These are phyloP conservation scores for Serendipita sp. DNA, from an alignment of 768 basidiomycete species.

Conservation along the genomic window DNA sequence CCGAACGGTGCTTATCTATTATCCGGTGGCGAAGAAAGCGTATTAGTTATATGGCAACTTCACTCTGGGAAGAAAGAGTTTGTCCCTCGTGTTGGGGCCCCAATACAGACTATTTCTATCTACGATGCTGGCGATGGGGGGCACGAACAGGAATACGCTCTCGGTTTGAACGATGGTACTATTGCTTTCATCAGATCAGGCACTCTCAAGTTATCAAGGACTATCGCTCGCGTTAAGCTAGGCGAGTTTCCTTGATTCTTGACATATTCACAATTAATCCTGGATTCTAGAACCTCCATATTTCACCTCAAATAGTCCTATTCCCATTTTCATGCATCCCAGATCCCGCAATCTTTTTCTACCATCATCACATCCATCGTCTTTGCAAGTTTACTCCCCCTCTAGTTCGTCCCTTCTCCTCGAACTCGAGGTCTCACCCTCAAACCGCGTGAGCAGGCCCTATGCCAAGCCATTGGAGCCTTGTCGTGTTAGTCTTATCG, in stretches of 20 bases:
- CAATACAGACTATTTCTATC: conserved; percentile 56
- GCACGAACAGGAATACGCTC: conserved; percentile 69
- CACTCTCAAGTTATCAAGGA: conserved; percentile 53
- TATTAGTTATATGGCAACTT: conserved; percentile 94
- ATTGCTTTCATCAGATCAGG: conserved; percentile 58
- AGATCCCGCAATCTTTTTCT: conserved; percentile 63
- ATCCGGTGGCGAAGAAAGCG: conserved; percentile 89
- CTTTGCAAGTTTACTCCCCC: conserved; percentile 82
- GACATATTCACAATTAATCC: conserved; percentile 5
- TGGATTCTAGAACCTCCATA: conserved; percentile 20
- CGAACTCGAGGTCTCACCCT: conserved; percentile 86
- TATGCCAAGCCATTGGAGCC: conserved; percentile 66
- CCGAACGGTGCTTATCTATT: conserved; percentile 82
- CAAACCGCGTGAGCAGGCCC: conserved; percentile 72
- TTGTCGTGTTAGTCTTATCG: conserved; percentile 53
- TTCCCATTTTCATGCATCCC: conserved; percentile 64
- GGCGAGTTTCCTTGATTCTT: conserved; percentile 22
- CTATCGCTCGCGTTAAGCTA: conserved; percentile 61
- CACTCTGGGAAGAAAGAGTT: conserved; percentile 81
- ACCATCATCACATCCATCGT: conserved; percentile 87
- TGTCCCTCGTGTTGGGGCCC: conserved; percentile 79
- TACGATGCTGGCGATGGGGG: conserved; percentile 26
- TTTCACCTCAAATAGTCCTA: conserved; percentile 18
- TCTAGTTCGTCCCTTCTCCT: conserved; percentile 49
- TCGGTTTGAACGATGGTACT: conserved; percentile 68